These are phyloP conservation scores for Leucocoprinus leucothites DNA, from an alignment of 768 basidiomycete species.

Conservation along the genomic window DNA sequence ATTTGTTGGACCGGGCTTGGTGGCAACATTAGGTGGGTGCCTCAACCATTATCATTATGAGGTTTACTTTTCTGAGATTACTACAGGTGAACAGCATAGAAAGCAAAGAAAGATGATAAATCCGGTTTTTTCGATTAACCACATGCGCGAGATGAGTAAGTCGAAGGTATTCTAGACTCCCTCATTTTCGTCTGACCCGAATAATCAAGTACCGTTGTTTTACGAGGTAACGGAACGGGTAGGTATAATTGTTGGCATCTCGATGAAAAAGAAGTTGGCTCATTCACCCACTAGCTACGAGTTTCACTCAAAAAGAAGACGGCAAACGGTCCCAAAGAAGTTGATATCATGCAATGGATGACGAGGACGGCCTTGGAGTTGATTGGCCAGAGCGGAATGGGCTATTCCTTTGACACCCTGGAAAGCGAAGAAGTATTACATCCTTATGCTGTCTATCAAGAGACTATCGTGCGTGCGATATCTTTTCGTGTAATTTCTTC, in stretches of 20 bases:
- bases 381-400: slow-evolving; percentile 27
- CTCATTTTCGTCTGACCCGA: neutral
- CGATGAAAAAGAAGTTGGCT: neutral
- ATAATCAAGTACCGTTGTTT: slow-evolving; percentile 30
- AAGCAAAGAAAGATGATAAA: slow-evolving; percentile 34
- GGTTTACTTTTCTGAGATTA: neutral
- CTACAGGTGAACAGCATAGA: slow-evolving; percentile 11
- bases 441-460: slow-evolving; percentile 30
- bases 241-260: neutral
- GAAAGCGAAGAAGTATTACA: slow-evolving; percentile 24
- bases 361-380: slow-evolving; percentile 27
- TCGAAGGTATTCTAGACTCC: neutral
- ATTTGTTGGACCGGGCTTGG: slow-evolving; percentile 20
- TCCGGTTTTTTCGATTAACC: slow-evolving; percentile 31
- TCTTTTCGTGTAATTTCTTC: neutral
- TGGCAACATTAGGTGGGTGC: slow-evolving; percentile 20
- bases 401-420: slow-evolving; percentile 28
- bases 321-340: slow-evolving; percentile 18
- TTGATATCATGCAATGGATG: slow-evolving; percentile 23
- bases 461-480: slow-evolving; percentile 28
- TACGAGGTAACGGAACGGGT: slow-evolving; percentile 29
- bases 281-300: slow-evolving; percentile 20
- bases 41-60: neutral
- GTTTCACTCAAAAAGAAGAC: slow-evolving; percentile 21
- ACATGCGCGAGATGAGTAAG: slow-evolving; percentile 34